Evolutionary conservation across 2,329 filamentous ascomycete species (phyloP), one percentile per base, ranked within the genome.

Genomic region (Zasmidium angulare): DNA sequence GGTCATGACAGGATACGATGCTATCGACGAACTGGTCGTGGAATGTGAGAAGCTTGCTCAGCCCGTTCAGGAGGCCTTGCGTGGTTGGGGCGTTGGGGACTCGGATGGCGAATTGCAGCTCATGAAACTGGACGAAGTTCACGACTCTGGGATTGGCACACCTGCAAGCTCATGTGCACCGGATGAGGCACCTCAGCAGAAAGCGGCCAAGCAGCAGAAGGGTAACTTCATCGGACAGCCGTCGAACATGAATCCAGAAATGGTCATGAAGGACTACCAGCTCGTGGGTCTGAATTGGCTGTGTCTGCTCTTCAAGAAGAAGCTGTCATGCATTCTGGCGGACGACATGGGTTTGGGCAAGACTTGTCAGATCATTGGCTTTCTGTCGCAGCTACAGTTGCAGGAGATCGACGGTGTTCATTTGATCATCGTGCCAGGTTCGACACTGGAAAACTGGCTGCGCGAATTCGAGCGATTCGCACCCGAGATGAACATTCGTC

Each of bases 261-360:
- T 93, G 57, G 80, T 84, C 43, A 86, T 99, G 80, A 97, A 98
- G 72, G 88, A 95, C 36, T 98, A 97, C 70, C 95, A 99, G 72
- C 78, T 98, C 20, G 91, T 96, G 26, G 95, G 95, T 2, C 83
- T 99, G 53, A 98, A 98, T 72, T 99, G 95, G 95, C 84, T 99
- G 70, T 86, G 88, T 56, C 77, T 98, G 49, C 82, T 99, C 14
- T 96, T 91, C 77, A 82, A 87, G 54, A 87, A 90, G 59, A 82
- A 87, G 24, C 84, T 96, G 53, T 93, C 91, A 49, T 93, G 92
- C 63, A 98, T 99, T 58, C 81, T 99, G 19, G 95, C 95, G 1
- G 95, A 99, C 72, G 95, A 99, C 72, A 99, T 99, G 95, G 95
- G 90, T 53, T 69, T 86, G 46, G 95, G 95, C 49, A 99, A 99